phyloP scores from a whole-genome alignment of 106 monocot species.

The Allium fistulosum region DNA sequence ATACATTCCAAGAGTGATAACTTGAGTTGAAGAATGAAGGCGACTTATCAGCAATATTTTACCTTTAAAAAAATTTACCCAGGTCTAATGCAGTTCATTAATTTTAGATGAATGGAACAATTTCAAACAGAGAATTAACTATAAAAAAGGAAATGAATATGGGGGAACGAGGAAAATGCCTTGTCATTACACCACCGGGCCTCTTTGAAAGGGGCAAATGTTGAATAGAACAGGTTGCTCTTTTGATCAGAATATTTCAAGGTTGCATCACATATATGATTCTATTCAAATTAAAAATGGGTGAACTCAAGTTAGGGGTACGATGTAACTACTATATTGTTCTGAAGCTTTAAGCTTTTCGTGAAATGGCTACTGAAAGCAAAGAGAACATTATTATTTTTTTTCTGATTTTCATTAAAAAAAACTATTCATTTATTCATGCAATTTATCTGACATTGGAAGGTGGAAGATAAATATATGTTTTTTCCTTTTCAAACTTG shows the following conservation, averaged over 20 bases:
- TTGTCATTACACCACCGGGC: conserved; percentile 95
- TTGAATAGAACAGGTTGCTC: conserved; percentile 87
- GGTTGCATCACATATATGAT: neutral
- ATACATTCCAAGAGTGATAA: conserved; percentile 79
- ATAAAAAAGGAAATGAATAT: conserved; percentile 76
- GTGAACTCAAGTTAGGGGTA: conserved; percentile 76
- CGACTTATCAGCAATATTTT: conserved; percentile 89
- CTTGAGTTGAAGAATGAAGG: conserved; percentile 99
- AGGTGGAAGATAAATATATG: neutral
- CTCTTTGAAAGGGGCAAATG: conserved; percentile 84
- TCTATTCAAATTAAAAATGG: neutral
- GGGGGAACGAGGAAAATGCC: conserved; percentile 94
- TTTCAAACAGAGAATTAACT: conserved; percentile 90
- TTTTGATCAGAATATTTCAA: neutral
- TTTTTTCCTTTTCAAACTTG: conserved; percentile 8
- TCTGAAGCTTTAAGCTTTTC: conserved; percentile 93
- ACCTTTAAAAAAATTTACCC: conserved; percentile 94
- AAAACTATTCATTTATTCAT: neutral
- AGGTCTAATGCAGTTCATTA: conserved; percentile 31
- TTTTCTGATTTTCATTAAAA: neutral
- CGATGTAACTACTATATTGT: conserved; percentile 96
- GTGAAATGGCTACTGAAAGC: conserved; percentile 95
- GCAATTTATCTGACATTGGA: too few species aligned
- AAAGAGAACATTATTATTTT: conserved; percentile 24
- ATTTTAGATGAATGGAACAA: conserved; percentile 95